These are phyloP conservation scores for Lepidium didymum DNA, from an alignment of 345 rosid species.

Conservation along the genomic window DNA sequence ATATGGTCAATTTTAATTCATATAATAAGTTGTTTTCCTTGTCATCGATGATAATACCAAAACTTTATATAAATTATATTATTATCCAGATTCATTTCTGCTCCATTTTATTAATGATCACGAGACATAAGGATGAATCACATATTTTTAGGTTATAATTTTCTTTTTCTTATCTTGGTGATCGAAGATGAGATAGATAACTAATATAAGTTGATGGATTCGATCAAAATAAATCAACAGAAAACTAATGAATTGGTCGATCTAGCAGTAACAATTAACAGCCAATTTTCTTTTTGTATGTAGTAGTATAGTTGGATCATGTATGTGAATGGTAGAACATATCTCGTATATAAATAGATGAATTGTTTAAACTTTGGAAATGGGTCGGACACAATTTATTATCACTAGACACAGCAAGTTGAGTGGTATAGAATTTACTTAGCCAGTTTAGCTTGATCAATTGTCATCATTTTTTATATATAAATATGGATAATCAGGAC, in stretches of 20 bases:
- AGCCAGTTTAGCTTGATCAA: not conserved
- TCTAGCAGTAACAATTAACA: not conserved
- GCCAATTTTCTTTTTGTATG: too few species aligned
- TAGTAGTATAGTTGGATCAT: not conserved
- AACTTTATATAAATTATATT: not conserved
- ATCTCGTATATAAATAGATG: not conserved
- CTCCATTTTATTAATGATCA: not conserved
- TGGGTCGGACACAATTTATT: slow-evolving; percentile 13
- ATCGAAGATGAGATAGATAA: not conserved
- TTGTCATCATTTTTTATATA: not conserved
- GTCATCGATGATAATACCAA: slow-evolving; percentile 11
- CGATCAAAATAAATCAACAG: not conserved
- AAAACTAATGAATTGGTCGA: not conserved
- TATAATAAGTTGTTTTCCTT: not conserved
- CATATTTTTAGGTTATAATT: not conserved
- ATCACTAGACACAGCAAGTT: slow-evolving; percentile 22
- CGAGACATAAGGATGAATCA: slow-evolving; percentile 7
- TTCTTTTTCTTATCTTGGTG: not conserved
- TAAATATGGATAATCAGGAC: too few species aligned
- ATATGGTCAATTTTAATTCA: slow-evolving; percentile 12
- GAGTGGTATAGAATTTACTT: slow-evolving; percentile 10
- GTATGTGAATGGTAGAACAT: not conserved
- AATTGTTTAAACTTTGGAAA: not conserved
- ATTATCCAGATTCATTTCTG: slow-evolving; percentile 8
- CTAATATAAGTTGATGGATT: not conserved